These are phyloP conservation scores for Persicaria tinctoria DNA, from an alignment of 148 eudicot species.

Conservation along the genomic window DNA sequence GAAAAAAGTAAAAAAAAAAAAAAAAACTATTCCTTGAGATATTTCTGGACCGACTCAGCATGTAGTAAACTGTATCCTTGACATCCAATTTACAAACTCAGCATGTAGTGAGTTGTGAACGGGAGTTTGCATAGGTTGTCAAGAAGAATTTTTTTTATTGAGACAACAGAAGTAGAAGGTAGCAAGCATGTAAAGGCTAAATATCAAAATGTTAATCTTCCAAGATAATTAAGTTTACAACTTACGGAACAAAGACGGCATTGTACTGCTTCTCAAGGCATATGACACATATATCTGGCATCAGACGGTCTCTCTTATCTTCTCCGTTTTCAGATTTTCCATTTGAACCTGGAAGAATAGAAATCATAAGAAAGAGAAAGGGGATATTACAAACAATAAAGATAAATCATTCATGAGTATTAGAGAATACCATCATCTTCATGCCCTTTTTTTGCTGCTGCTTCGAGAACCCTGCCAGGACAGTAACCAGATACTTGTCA, in stretches of 20 bases:
- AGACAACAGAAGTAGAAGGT: background rate
- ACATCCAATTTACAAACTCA: background rate
- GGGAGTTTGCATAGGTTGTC: background rate
- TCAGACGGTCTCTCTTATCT: slow-evolving; percentile 52
- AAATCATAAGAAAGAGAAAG: slow-evolving; percentile 5
- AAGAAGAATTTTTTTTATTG: background rate
- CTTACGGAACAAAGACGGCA: slow-evolving; percentile 99
- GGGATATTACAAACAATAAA: slow-evolving; percentile 3
- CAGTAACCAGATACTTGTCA: background rate
- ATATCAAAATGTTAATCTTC: background rate
- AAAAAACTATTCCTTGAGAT: background rate
- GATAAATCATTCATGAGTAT: slow-evolving; percentile 1
- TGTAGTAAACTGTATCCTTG: background rate
- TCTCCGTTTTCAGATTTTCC: slow-evolving; percentile 52
- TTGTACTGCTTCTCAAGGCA: slow-evolving; percentile 94
- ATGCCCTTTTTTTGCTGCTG: slow-evolving; percentile 65
- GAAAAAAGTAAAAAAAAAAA: too few relatives aligned
- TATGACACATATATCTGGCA: slow-evolving; percentile 96
- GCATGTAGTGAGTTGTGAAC: background rate
- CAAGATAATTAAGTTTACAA: background rate
- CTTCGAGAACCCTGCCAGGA: slow-evolving; percentile 71
- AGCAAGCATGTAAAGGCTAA: slow-evolving; percentile 2
- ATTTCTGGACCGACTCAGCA: background rate
- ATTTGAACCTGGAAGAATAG: slow-evolving; percentile 35
- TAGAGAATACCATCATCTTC: slow-evolving; percentile 43